Base-by-base conservation (phyloP, 73 alveolate species). In the Chromera velia region DNA sequence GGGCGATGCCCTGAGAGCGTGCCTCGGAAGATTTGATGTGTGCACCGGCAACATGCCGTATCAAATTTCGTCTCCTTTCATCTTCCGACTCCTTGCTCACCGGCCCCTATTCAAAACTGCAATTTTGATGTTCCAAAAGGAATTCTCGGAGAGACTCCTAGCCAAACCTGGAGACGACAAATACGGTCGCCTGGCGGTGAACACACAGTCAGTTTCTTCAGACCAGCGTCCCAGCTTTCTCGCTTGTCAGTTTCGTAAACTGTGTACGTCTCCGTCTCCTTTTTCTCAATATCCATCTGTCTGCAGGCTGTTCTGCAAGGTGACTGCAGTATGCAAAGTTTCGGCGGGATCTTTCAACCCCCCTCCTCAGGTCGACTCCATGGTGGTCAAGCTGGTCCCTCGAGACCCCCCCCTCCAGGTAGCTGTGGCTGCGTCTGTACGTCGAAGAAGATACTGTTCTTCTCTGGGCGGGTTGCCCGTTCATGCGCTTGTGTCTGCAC, bases 21-120 rank as follows among this genome's bases (percentile, higher is more conserved):
- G 48, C 70, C 68, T 40, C 55, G 55, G 55, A 13, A 4, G 55
- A 13, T 79, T 79, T 34, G 85, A 79, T 24, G 85, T 79, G 64
- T 79, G 85, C 33, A 75, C 67, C 24, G 85, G 80, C 30, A 79
- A 79, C 74, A 13, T 79, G 85, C 85, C 85, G 32, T 79, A 79
- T 46, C 85, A 79, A 73, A 69, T 78, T 47, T 79, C 85, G 27
- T 79, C 85, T 0, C 85, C 85, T 0, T 79, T 79, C 74, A 79
- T 76, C 77, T 79, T 79, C 66, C 69, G 69, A 74, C 80, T 79
- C 32, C 85, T 79, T 28, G 85, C 85, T 9, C 85, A 79, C 48
- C 72, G 85, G 26, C 85, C 85, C 9, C 65, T 76, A 32, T 79
- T 79, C 48, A 72, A 80, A n/a, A 69, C 79, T 26, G 85, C 85